Conservation (phyloP, 139 green algal species). For the Edaphochlamys debaryana region DNA sequence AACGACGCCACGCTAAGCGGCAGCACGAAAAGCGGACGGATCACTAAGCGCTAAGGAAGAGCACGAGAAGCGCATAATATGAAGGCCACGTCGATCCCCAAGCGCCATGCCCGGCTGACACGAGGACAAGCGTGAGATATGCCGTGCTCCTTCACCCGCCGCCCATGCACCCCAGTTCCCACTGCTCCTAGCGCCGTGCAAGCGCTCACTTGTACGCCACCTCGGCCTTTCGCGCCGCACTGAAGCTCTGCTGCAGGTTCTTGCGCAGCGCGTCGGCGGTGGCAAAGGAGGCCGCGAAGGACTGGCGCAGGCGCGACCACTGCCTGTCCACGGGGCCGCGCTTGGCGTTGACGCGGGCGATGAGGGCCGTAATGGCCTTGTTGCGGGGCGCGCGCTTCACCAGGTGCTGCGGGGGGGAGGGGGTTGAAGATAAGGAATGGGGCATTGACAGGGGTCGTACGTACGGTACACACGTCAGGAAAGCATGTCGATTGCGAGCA, state of each 20-base stretch:
- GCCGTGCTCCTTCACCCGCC: too few species aligned
- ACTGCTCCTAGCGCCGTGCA: too few species aligned
- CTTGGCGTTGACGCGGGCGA: background rate
- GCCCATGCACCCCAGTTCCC: too few species aligned
- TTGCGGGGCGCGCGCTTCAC: background rate
- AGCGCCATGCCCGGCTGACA: too few species aligned
- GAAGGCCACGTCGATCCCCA: too few species aligned
- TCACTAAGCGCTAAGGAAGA: too few species aligned
- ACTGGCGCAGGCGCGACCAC: background rate
- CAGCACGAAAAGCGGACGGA: background rate
- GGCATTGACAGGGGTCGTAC: background rate
- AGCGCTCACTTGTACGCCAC: constrained; percentile 18
- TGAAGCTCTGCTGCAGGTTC: background rate
- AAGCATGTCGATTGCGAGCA: too few species aligned
- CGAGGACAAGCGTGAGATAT: too few species aligned
- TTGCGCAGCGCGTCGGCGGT: background rate
- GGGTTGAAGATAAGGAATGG: too few species aligned
- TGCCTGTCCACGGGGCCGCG: background rate
- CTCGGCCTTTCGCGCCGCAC: background rate
- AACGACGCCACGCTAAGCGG: too few species aligned
- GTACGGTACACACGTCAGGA: too few species aligned
- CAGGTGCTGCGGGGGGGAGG: background rate
- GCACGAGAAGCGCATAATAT: too few species aligned
- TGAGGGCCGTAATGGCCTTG: background rate
- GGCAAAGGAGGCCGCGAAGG: background rate